A percentile compares a stretch with the other conserved stretches of the same genome.
These are phyloP conservation scores for Penicillium sp. DNA, from an alignment of 2,329 filamentous ascomycete species.

Conservation along the genomic window DNA sequence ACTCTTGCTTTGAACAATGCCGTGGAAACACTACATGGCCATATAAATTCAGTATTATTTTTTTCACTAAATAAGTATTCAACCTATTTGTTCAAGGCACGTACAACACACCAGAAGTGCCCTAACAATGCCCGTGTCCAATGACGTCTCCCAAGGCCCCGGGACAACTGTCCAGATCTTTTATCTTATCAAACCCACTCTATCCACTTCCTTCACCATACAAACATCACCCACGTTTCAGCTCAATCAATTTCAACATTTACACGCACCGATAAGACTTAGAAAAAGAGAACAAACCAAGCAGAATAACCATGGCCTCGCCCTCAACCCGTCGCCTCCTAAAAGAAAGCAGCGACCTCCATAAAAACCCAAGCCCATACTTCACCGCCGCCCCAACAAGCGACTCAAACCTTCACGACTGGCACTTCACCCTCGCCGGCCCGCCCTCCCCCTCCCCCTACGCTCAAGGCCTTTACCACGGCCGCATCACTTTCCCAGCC, in stretches of 20 bases:
- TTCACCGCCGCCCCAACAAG: slow-evolving; percentile 77
- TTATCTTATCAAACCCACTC: background rate
- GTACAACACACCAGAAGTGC: too few relatives aligned
- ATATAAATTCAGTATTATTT: background rate
- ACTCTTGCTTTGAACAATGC: background rate
- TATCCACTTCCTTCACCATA: background rate
- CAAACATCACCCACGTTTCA: too few relatives aligned
- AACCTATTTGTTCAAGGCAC: too few relatives aligned
- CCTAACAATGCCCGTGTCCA: too few relatives aligned
- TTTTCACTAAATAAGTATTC: too few relatives aligned
- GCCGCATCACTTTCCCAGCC: slow-evolving; percentile 85
- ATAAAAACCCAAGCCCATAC: slow-evolving; percentile 74
- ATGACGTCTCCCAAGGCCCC: background rate
- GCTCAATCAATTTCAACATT: background rate
- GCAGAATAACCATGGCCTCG: slow-evolving; percentile 23
- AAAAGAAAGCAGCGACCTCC: slow-evolving; percentile 86
- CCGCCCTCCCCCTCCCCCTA: slow-evolving; percentile 80
- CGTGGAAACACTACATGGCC: background rate
- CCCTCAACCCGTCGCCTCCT: slow-evolving; percentile 48
- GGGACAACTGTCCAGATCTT: background rate
- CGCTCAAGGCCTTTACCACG: slow-evolving; percentile 84
- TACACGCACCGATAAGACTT: background rate
- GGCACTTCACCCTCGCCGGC: slow-evolving; percentile 96
- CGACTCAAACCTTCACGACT: slow-evolving; percentile 91
- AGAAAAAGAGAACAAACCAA: background rate